Conservation (phyloP, 2,329 filamentous ascomycete species). For the Pseudogymnoascus sp. region DNA sequence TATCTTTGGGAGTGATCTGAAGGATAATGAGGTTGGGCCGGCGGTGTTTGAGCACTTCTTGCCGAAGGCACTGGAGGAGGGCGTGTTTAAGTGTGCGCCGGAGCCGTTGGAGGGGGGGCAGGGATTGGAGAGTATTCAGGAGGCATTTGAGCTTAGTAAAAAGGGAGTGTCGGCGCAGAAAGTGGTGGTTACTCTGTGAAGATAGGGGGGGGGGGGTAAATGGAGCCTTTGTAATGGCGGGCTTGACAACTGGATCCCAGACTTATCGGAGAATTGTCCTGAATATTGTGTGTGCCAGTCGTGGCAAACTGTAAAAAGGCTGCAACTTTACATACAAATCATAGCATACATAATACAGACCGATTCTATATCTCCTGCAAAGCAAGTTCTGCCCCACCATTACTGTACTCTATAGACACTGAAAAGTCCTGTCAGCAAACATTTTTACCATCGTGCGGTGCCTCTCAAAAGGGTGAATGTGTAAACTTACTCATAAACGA, state of each 20-base stretch:
- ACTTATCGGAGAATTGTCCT: too few species aligned
- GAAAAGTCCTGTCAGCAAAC: neutral
- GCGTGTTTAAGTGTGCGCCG: constrained; percentile 27
- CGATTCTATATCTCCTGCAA: neutral
- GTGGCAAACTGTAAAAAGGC: neutral
- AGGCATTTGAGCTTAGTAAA: constrained; percentile 28
- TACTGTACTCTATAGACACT: neutral
- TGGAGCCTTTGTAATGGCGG: neutral
- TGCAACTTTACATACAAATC: neutral
- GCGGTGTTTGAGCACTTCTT: constrained; percentile 26
- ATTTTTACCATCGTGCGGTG: neutral
- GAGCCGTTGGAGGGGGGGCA: constrained; percentile 31
- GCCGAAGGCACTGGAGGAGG: constrained; percentile 28
- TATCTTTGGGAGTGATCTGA: constrained; percentile 23
- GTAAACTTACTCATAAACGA: constrained; percentile 36
- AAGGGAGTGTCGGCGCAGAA: constrained; percentile 34
- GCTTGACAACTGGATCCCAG: too few species aligned
- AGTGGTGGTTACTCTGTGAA: constrained; percentile 28
- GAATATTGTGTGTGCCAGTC: too few species aligned
- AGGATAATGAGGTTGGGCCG: constrained; percentile 23
- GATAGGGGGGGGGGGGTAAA: neutral
- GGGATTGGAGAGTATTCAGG: constrained; percentile 34
- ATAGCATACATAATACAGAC: neutral
- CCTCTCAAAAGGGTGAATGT: neutral
- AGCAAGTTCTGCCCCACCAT: neutral